phyloP scores from a whole-genome alignment of 805 yeast species.

The Candida adriatica region DNA sequence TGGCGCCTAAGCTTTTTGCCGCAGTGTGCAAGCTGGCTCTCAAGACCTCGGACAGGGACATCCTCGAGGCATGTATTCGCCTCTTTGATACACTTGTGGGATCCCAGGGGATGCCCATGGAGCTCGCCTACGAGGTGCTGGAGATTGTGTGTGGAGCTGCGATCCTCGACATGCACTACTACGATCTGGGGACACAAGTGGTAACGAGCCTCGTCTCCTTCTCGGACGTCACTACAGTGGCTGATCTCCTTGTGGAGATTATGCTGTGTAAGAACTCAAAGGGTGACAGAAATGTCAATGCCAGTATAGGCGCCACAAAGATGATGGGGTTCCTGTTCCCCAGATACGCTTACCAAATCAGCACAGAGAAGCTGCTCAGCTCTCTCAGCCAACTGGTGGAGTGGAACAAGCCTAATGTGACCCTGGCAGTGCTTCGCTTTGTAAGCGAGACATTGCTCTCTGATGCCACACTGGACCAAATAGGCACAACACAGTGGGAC shows the following conservation, averaged over 20 bases:
- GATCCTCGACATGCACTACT: constrained; percentile 29
- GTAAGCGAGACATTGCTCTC: constrained; percentile 34
- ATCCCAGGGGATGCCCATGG: constrained; percentile 40
- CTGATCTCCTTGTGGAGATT: constrained; percentile 13
- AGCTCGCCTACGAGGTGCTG: constrained; percentile 30
- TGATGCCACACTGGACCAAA: constrained; percentile 23
- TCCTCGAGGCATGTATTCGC: constrained; percentile 33
- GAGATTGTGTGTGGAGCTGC: constrained; percentile 41
- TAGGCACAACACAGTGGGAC: constrained; percentile 32
- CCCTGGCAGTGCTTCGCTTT: constrained; percentile 33
- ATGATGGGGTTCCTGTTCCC: constrained; percentile 28
- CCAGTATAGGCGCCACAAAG: constrained; percentile 34
- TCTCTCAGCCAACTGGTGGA: constrained; percentile 27
- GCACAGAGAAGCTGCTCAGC: constrained; percentile 26
- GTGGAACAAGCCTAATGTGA: constrained; percentile 32
- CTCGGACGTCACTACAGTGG: constrained; percentile 9
- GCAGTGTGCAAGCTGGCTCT: constrained; percentile 32
- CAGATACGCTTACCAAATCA: constrained; percentile 21
- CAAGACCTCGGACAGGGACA: constrained; percentile 30
- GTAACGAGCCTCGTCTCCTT: constrained; percentile 28
- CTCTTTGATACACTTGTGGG: constrained; percentile 37
- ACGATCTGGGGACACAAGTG: constrained; percentile 31
- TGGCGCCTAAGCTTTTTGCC: constrained; percentile 23
- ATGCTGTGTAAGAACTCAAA: constrained; percentile 10
- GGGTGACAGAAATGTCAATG: constrained; percentile 21